Base-by-base conservation (phyloP, 139 green algal genomes). In the Chlorokybus atmophyticus region DNA sequence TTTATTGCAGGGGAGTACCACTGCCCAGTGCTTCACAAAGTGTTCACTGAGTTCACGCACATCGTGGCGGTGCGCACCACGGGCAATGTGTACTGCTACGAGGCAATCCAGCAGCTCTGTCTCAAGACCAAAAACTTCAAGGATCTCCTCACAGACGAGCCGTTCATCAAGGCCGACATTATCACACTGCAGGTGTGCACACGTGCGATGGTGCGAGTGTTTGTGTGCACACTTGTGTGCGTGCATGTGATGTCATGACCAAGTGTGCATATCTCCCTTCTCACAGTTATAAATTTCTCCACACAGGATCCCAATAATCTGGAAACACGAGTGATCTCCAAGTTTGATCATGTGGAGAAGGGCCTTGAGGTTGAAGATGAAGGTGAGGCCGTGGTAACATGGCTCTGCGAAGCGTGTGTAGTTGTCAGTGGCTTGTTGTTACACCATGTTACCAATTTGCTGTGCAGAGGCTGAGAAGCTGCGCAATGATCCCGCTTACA, bases 21-120 rank as follows among this genome's bases (percentile, higher is more conserved):
- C 28, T 96, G 89, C 75, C 91, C 91, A 0, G 82, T 95, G 21
- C 84, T 93, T 39, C 71, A 82, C 59, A 95, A 94, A 68, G 78
- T 93, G 35, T 96, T 96, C 77, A 97, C 87, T 4, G 77, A 88
- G 55, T 79, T 87, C 79, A 94, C 88, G 0, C 90, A 95, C 82
- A 95, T 98, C 55, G 90, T 90, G 25, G 90, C 90, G 1, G 58
- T 97, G 23, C 41, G 38, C 30, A 55, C 80, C 31, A 88, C 80
- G 0, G 87, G 87, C 54, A 93, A 93, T 54, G 79, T 87, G 21
- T 87, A 85, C 62, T 75, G 71, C 64, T 77, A 73, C 32, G 54
- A 80, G 57, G 90, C 90, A 2, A 52, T 96, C 40, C 69, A 94
- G 49, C 80, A 98, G 82, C 81, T 97, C 29, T 87, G 82, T 73